Evolutionary conservation across 108 stramenopile genomes (phyloP), one percentile per base, ranked within the genome.

Genomic region (Cyclotella distinguenda): DNA sequence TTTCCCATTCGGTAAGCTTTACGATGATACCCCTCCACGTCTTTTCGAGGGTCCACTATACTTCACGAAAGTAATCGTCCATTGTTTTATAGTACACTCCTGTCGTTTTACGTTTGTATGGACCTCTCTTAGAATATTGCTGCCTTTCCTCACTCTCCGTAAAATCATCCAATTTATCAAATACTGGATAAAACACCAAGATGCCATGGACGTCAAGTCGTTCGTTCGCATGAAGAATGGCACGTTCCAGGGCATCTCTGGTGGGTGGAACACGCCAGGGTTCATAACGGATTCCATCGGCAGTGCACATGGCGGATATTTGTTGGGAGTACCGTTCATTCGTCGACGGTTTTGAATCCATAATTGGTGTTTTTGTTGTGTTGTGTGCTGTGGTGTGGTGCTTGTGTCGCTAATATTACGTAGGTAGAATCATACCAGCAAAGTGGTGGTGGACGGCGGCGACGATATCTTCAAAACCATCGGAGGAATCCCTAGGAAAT

Each of bases 131-230:
- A 56, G 16, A 18, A 30, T 33, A 26, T 28, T 27, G 18, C 15
- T 31, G 15, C 6, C 40, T 60, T 25, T 35, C 43, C 15, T 48
- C 36, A 28, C 16, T 57, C 21, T 32, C 15, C 43, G 52, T 70
- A 3, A 33, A 16, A 23, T n/a, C 31, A 16, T 44, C 6, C 36
- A 68, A 54, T 33, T 69, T 71, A 12, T 90, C 90, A 73, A 88
- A 90, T 45, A 95, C 84, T 0, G 97, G 97, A 78, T 98, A 98
- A 77, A 93, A 98, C 16, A 98, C 90, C 53, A 98, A 68, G 47
- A 96, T 87, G 21, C 97, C 97, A 69, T 94, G 86, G 40, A 97
- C 88, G 47, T 90, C 86, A 1, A 66, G 52, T 56, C 86, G 68
- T 31, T 66, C 71, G 36, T 91, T 88, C 9, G 81, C 78, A 19